Conservation (phyloP, 768 basidiomycete genomes). For the Lenzites betulinus region DNA sequence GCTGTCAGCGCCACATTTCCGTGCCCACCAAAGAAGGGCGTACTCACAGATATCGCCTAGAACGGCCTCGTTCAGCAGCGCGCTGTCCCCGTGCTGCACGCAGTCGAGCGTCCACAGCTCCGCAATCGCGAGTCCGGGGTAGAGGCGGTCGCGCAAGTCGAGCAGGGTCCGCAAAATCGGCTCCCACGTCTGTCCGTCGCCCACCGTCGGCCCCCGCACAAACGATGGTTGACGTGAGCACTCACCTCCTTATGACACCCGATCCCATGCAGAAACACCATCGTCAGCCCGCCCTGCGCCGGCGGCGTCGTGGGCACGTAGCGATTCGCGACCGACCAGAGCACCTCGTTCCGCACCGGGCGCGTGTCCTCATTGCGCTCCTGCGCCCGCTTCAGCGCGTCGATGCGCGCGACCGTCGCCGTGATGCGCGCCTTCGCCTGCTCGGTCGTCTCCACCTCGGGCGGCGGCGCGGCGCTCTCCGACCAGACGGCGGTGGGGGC, state of each 20-base stretch:
- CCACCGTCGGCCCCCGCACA: too few relatives aligned
- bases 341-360: neutral
- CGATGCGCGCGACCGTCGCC: too few relatives aligned
- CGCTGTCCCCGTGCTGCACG: neutral
- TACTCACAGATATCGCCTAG: neutral
- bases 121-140: neutral
- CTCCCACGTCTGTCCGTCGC: neutral
- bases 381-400: neutral
- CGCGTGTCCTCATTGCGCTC: neutral
- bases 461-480: too few relatives aligned
- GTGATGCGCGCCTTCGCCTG: too few relatives aligned
- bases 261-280: neutral
- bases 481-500: too few relatives aligned
- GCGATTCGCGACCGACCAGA: neutral
- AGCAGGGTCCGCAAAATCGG: neutral
- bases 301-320: neutral
- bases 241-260: neutral
- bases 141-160: neutral
- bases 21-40: neutral
- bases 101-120: neutral
- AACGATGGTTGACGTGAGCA: neutral
- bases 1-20: neutral
- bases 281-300: neutral
- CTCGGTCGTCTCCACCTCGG: too few relatives aligned
- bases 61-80: neutral